These are phyloP conservation scores for Eucalyptus erythrocorys DNA, from an alignment of 345 rosid species.

Conservation along the genomic window DNA sequence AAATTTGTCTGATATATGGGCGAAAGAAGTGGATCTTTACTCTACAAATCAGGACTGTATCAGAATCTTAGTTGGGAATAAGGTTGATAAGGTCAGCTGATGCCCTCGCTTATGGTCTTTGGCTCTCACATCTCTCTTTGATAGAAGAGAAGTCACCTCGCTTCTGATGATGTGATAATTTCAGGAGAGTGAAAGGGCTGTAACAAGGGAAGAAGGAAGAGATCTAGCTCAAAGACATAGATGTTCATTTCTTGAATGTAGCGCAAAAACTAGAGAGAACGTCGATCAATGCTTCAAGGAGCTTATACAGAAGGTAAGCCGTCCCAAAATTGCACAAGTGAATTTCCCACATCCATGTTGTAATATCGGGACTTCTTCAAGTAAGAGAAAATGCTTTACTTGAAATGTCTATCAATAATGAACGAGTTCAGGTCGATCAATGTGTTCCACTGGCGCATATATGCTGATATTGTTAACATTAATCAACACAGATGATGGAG, in stretches of 20 bases:
- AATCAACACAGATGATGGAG: conserved; percentile 45
- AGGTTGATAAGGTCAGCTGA: conserved; percentile 64
- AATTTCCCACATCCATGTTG: background rate
- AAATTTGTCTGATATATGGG: conserved; percentile 75
- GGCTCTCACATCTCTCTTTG: background rate
- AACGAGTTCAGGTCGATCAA: background rate
- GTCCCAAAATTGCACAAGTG: background rate
- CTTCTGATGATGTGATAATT: background rate
- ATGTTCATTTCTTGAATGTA: conserved; percentile 77
- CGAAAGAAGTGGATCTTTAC: conserved; percentile 76
- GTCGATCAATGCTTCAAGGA: conserved; percentile 69
- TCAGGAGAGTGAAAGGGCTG: conserved; percentile 79
- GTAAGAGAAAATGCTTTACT: background rate
- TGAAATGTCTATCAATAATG: background rate
- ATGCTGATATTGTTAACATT: background rate
- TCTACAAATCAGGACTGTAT: conserved; percentile 67
- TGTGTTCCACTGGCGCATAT: background rate
- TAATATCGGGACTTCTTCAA: background rate
- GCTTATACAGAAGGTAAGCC: conserved; percentile 51
- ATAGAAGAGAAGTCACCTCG: background rate
- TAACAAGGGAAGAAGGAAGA: conserved; percentile 79
- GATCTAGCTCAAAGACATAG: conserved; percentile 59
- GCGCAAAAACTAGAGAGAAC: conserved; percentile 62
- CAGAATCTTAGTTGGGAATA: conserved; percentile 78
- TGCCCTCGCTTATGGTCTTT: background rate